Evolutionary conservation across 257 asterid genomes (phyloP).

Genomic region (Linderniella brevidens): DNA sequence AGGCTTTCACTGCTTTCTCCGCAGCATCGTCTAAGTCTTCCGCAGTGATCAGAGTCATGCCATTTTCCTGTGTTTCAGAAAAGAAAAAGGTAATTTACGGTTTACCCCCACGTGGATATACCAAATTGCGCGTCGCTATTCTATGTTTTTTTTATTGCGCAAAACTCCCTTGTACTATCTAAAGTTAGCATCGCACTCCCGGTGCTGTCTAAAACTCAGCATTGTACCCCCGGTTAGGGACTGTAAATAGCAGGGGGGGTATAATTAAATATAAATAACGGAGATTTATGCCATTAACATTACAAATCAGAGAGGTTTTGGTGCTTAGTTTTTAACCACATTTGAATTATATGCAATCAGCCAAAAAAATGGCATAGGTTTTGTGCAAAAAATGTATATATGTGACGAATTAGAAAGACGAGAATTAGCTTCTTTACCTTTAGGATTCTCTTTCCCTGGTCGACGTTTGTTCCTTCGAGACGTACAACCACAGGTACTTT

Average conservation of each 20-base stretch:
- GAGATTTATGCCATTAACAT: neutral
- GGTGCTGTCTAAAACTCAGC: too few species aligned
- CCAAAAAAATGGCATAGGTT: neutral
- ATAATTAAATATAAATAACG: neutral
- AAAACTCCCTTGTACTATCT: too few species aligned
- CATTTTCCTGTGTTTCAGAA: slow-evolving; percentile 37
- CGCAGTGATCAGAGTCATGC: slow-evolving; percentile 52
- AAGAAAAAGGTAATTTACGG: too few species aligned
- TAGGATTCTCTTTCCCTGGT: slow-evolving; percentile 69
- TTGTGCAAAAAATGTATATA: neutral
- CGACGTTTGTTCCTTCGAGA: slow-evolving; percentile 78
- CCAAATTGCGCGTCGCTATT: too few species aligned
- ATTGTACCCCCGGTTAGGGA: too few species aligned
- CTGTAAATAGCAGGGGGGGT: neutral
- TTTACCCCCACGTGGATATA: too few species aligned
- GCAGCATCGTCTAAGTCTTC: slow-evolving; percentile 77
- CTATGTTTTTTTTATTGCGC: too few species aligned
- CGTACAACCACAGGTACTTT: slow-evolving; percentile 69
- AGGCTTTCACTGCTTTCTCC: slow-evolving; percentile 61
- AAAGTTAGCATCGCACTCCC: too few species aligned
- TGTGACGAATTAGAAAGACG: too few species aligned
- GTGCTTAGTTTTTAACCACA: neutral
- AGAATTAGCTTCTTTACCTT: slow-evolving; percentile 24
- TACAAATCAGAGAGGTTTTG: too few species aligned
- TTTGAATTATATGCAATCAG: neutral